These are phyloP conservation scores for Cladosporium sp. DNA, from an alignment of 2,329 filamentous ascomycete species.

Conservation along the genomic window DNA sequence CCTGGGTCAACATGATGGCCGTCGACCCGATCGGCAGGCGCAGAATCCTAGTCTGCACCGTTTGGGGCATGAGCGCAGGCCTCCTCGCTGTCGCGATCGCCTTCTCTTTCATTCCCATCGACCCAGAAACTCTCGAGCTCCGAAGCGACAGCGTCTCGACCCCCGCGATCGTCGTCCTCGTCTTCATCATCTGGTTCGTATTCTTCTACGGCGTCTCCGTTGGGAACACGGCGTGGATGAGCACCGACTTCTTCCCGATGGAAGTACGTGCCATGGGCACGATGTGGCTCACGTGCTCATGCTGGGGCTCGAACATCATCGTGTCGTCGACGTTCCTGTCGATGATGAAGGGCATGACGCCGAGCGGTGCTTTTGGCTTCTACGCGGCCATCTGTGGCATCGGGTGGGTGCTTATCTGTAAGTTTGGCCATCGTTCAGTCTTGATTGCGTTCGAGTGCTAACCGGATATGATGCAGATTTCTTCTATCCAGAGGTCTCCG, in stretches of 20 bases:
- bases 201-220: conserved; percentile 36
- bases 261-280: conserved; percentile 42
- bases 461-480: conserved; percentile 22
- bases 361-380: conserved; percentile 42
- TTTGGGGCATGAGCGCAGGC: conserved; percentile 67
- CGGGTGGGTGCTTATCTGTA: conserved; percentile 39
- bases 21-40: conserved; percentile 80
- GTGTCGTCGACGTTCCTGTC: conserved; percentile 41
- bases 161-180: conserved; percentile 39
- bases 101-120: conserved; percentile 64
- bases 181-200: conserved; percentile 41
- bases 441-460: conserved; percentile 17
- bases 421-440: not conserved
- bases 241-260: conserved; percentile 40
- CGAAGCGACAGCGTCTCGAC: conserved; percentile 34
- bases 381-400: conserved; percentile 44
- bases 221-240: conserved; percentile 40
- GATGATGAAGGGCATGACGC: conserved; percentile 42
- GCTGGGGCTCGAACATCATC: conserved; percentile 36
- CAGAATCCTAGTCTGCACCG: conserved; percentile 58
- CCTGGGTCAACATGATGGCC: conserved; percentile 69
- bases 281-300: conserved; percentile 36
- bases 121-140: conserved; percentile 38
- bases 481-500: conserved; percentile 43
- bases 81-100: conserved; percentile 71